Evolutionary conservation across 1,284 basidiomycete species (phyloP).

Genomic region (Termitomyces sp.): DNA sequence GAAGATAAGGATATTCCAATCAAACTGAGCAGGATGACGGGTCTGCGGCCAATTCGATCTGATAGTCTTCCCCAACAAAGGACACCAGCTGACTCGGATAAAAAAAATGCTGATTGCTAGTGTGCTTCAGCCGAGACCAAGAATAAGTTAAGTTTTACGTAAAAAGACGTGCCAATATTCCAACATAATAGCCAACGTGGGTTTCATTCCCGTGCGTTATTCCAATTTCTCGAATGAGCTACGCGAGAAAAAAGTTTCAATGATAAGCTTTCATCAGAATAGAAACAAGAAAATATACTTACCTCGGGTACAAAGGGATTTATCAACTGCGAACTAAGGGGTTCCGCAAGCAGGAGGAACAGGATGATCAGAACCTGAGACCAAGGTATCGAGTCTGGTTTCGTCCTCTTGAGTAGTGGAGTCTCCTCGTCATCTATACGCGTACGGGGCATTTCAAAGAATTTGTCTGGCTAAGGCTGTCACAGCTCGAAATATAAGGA

Average conservation of each 20-base stretch:
- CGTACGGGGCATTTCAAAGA: neutral
- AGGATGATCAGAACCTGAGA: constrained; percentile 18
- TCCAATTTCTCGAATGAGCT: constrained; percentile 18
- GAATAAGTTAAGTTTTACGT: neutral
- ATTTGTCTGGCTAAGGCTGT: no score
- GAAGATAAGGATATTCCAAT: constrained; percentile 54
- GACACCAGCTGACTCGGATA: constrained; percentile 34
- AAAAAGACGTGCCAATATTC: constrained; percentile 15
- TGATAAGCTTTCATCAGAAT: neutral
- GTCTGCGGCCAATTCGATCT: constrained; percentile 60
- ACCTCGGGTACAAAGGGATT: constrained; percentile 18
- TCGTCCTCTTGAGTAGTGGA: constrained; percentile 8
- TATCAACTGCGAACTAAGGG: constrained; percentile 13
- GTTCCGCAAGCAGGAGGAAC: constrained; percentile 14
- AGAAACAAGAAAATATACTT: neutral
- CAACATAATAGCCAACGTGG: constrained; percentile 20
- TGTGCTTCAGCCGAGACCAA: neutral
- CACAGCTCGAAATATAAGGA: no score
- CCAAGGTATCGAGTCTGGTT: constrained; percentile 17
- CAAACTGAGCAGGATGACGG: constrained; percentile 55
- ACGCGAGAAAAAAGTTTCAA: neutral
- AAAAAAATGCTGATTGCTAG: constrained; percentile 14
- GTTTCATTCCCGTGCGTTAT: constrained; percentile 19
- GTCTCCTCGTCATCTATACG: constrained; percentile 7
- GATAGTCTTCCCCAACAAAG: constrained; percentile 64